Evolutionary conservation across 2,329 filamentous ascomycete species (phyloP).

Genomic region (Fonsecaea erecta): DNA sequence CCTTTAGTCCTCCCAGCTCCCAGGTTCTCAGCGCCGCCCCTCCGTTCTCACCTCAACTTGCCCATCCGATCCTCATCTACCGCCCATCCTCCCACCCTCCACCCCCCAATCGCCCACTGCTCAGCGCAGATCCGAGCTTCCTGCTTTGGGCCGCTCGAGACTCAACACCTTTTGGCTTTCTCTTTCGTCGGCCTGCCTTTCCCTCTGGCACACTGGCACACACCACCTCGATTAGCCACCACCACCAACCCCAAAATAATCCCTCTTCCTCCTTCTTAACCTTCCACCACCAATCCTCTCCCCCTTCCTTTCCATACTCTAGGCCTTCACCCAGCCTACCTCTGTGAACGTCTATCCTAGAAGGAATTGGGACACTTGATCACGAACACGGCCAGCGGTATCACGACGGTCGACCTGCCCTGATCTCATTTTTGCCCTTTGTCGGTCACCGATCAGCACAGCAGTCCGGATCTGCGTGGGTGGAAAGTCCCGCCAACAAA

Average conservation of each 20-base stretch:
- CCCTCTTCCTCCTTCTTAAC: conserved; percentile 17
- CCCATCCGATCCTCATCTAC: conserved; percentile 17
- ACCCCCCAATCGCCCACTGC: conserved; percentile 17
- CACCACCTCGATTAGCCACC: conserved; percentile 17
- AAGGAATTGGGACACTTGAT: conserved; percentile 23
- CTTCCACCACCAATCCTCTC: conserved; percentile 15
- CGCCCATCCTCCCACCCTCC: conserved; percentile 2
- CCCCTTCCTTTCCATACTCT: conserved; percentile 14
- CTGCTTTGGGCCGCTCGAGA: conserved; percentile 33
- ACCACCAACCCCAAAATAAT: conserved; percentile 18
- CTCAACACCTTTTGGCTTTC: conserved; percentile 32
- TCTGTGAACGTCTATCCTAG: conserved; percentile 3
- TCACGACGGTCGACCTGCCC: not conserved
- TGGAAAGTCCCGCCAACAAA: conserved; percentile 23
- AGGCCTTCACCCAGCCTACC: conserved; percentile 32
- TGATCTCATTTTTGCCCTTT: conserved; percentile 5
- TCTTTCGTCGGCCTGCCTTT: conserved; percentile 27
- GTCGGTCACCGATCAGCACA: conserved; percentile 29
- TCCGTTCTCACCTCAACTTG: conserved; percentile 14
- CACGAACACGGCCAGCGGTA: conserved; percentile 12
- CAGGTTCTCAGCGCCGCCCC: conserved; percentile 9
- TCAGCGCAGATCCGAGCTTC: conserved; percentile 33
- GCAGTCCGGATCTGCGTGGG: conserved; percentile 28
- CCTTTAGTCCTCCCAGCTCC: conserved; percentile 13
- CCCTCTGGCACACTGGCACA: conserved; percentile 13